phyloP scores from a whole-genome alignment of 1,139 yeast genomes.

The Yamadazyma atlantica region DNA sequence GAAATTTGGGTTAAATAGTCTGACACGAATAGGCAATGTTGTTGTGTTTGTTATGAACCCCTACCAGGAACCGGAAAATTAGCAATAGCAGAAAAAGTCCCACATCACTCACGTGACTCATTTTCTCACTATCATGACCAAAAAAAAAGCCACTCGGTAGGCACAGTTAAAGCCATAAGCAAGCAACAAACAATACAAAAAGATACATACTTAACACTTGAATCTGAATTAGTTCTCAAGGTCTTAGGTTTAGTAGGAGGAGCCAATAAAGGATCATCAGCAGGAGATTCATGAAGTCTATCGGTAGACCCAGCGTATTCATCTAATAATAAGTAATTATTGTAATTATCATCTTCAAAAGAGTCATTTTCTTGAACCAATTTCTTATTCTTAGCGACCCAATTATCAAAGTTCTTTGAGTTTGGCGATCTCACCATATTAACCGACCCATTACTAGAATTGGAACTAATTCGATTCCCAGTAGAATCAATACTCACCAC shows the following conservation, averaged over 20 bases:
- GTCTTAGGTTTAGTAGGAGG: conserved; percentile 15
- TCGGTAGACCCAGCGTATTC: conserved; percentile 6
- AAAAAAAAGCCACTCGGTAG: not conserved
- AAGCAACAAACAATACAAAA: not conserved
- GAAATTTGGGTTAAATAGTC: conserved; percentile 1
- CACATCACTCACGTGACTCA: not conserved
- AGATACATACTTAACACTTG: conserved; percentile 36
- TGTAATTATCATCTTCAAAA: conserved; percentile 30
- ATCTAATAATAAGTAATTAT: conserved; percentile 14
- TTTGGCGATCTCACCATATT: conserved; percentile 20
- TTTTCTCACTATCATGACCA: not conserved
- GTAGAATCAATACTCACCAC: conserved; percentile 7
- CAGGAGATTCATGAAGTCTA: conserved; percentile 9
- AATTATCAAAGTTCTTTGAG: conserved; percentile 41
- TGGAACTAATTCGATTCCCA: conserved; percentile 9
- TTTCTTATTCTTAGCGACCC: conserved; percentile 52
- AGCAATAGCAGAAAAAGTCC: not conserved
- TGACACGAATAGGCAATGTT: conserved; percentile 1
- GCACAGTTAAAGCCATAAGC: not conserved
- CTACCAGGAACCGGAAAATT: not conserved
- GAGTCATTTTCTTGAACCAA: conserved; percentile 44
- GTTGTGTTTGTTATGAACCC: conserved; percentile 1
- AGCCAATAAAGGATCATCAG: conserved; percentile 7
- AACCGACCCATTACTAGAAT: conserved; percentile 14
- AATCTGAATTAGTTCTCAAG: conserved; percentile 29